Evolutionary conservation across 2,329 filamentous ascomycete species (phyloP).

Genomic region (Colletotrichum tropicale): DNA sequence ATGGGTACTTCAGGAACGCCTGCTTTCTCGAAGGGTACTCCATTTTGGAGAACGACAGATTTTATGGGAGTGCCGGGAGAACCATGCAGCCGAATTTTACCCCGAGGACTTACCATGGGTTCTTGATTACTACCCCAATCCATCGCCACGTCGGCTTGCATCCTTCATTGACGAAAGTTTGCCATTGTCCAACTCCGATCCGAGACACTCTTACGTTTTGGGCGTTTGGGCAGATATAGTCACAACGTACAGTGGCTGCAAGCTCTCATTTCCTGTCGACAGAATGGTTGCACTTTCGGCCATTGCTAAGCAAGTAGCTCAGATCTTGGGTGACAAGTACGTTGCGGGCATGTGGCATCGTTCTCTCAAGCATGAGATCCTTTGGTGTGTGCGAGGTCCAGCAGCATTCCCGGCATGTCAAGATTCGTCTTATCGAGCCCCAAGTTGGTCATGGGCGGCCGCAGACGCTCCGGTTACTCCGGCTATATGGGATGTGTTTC

Average conservation of each 20-base stretch:
- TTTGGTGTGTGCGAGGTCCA: not conserved
- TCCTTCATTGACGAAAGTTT: no score
- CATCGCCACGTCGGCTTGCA: not conserved
- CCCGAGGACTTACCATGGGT: no score
- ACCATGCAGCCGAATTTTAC: not conserved
- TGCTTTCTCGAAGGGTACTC: not conserved
- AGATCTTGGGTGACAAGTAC: not conserved
- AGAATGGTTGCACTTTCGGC: not conserved
- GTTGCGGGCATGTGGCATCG: not conserved
- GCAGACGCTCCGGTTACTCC: no score
- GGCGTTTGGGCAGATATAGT: not conserved
- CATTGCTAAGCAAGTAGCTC: not conserved
- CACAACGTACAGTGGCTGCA: not conserved
- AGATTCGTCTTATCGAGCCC: not conserved
- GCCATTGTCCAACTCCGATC: no score
- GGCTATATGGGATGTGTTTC: no score
- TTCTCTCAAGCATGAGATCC: not conserved
- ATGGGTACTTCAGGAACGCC: not conserved
- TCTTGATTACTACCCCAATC: no score
- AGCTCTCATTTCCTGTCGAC: not conserved
- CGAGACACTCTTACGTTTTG: no score
- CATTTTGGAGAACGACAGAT: slow-evolving; percentile 1
- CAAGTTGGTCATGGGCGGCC: not conserved
- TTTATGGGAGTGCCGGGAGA: not conserved
- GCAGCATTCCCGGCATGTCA: no score